Percentiles rank a stretch among this genome's conserved stretches.
These are phyloP conservation scores for Cyathus striatus DNA, from an alignment of 768 basidiomycete species.

Conservation along the genomic window DNA sequence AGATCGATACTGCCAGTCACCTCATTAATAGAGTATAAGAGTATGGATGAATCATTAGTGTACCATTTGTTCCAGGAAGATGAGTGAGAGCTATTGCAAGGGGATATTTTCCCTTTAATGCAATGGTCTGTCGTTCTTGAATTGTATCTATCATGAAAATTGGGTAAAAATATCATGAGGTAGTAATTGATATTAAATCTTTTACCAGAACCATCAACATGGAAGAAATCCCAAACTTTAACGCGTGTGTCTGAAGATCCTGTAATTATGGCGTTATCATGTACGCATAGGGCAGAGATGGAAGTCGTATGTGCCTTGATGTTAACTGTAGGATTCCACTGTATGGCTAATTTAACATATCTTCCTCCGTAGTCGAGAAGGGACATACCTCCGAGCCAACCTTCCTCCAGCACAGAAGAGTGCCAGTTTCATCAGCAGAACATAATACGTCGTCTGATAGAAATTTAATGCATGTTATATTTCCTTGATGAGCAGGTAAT, in stretches of 20 bases:
- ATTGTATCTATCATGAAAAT: constrained; percentile 23
- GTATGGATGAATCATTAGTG: constrained; percentile 5
- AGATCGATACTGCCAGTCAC: constrained; percentile 42
- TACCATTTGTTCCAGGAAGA: constrained; percentile 71
- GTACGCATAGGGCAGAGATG: constrained; percentile 61
- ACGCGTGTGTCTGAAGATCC: constrained; percentile 81
- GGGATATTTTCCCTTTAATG: constrained; percentile 67
- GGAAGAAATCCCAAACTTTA: constrained; percentile 62
- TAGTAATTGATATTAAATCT: background rate
- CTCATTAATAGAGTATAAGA: constrained; percentile 1
- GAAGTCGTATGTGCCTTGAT: constrained; percentile 62
- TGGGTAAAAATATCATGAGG: constrained; percentile 5
- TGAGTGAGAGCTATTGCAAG: constrained; percentile 58
- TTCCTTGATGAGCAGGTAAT: constrained; percentile 67
- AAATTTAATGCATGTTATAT: constrained; percentile 78
- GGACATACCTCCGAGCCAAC: constrained; percentile 34
- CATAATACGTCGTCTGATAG: constrained; percentile 45
- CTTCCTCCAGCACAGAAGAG: constrained; percentile 57
- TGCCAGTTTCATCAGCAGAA: constrained; percentile 76
- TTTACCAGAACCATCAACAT: constrained; percentile 23
- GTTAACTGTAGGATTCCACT: constrained; percentile 53
- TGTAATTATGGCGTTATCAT: constrained; percentile 52
- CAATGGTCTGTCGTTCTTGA: constrained; percentile 51
- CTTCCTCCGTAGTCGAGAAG: too few relatives aligned
- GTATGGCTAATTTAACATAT: constrained; percentile 8